These are phyloP conservation scores for Termitomyces sp. DNA, from an alignment of 768 basidiomycete species.

Conservation along the genomic window DNA sequence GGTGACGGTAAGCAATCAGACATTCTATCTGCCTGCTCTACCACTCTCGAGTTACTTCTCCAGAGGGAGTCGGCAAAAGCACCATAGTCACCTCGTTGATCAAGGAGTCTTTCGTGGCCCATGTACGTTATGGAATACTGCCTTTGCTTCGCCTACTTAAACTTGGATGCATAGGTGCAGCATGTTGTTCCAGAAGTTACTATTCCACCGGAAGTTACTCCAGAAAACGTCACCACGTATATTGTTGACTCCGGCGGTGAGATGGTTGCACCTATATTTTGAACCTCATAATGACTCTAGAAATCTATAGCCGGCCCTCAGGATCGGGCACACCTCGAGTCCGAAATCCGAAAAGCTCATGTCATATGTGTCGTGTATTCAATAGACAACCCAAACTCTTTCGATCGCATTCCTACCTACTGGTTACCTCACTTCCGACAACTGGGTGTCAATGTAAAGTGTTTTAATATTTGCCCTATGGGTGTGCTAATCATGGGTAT, in stretches of 20 bases:
- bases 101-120: constrained; percentile 89
- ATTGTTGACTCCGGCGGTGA: constrained; percentile 96
- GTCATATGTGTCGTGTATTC: constrained; percentile 98
- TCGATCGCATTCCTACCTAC: constrained; percentile 96
- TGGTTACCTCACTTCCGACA: constrained; percentile 96
- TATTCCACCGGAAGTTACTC: constrained; percentile 95
- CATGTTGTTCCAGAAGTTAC: constrained; percentile 96
- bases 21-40: constrained; percentile 8
- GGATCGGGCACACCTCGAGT: constrained; percentile 84
- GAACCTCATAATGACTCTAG: constrained; percentile 4
- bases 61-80: constrained; percentile 97
- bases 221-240: constrained; percentile 96
- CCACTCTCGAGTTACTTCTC: constrained; percentile 6
- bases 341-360: constrained; percentile 95
- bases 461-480: neutral
- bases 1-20: constrained; percentile 71
- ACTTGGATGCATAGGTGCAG: constrained; percentile 60
- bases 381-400: constrained; percentile 93
- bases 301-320: constrained; percentile 64
- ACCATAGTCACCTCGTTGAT: constrained; percentile 96
- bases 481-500: constrained; percentile 7
- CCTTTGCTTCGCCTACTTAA: neutral
- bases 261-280: constrained; percentile 19
- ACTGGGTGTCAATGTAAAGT: constrained; percentile 86
- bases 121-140: constrained; percentile 41